Evolutionary conservation across 345 rosid species (phyloP), one percentile per base, ranked within the genome.

Genomic region (Anacardium occidentale): DNA sequence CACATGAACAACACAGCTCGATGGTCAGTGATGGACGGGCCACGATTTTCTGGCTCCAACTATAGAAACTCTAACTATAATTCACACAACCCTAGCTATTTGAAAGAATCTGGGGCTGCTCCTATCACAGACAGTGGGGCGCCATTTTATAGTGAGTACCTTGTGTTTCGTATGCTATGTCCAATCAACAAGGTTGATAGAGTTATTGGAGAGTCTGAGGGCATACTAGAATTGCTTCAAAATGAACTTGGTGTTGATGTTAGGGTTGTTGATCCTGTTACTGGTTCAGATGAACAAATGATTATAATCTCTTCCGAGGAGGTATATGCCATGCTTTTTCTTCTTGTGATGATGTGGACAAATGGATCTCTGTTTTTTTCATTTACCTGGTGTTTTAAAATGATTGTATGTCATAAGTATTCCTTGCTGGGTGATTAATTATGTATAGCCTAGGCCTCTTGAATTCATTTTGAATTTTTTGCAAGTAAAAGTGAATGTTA

Each of bases 211-310:
- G 95, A 91, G 64, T 59, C 96, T 8, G 87, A 86, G 60, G 97
- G 98, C 29, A 83, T 93, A 64, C 60, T 90, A 24, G 93, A 90
- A 65, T 77, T 93, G 83, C 98, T 96, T 72, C 90, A 88, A 64
- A 89, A 93, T 78, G 97, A 91, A 70, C 79, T 96, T 69, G 98
- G 97, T 48, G 99, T 96, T 72, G 99, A 93, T 73, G 84, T 96
- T 44, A 90, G 81, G 80, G 85, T 96, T 70, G 76, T 85, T 74
- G 95, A 89, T 75, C 95, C 91, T 34, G 84, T 91, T 64, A 80
- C 86, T 64, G 99, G 97, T 53, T 91, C 95, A 52, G 95, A 91
- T 76, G 98, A 96, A 71, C 97, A 87, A 83, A 88, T 96, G 8
- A 84, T 96, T 54, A 86, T 82, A 69, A 78, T 96, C 76, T 90